Evolutionary conservation across 2,329 filamentous ascomycete species (phyloP), one percentile per base, ranked within the genome.

Genomic region (Pseudogymnoascus sp.): DNA sequence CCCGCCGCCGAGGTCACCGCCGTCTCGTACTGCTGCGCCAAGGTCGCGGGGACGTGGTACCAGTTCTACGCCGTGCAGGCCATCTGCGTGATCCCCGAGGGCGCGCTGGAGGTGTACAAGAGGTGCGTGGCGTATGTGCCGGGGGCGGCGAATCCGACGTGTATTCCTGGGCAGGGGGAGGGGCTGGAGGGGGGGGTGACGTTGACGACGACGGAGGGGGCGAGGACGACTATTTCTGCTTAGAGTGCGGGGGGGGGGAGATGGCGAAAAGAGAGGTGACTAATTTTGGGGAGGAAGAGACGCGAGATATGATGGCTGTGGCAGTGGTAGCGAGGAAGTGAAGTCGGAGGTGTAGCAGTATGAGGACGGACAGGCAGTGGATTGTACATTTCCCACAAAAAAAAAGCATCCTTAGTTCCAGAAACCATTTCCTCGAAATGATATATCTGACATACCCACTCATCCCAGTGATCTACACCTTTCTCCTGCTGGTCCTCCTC

Each of bases 51-150:
- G 9, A 70, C 67, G 1, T 69, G 68, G 67, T 69, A 69, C 35
- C 67, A 69, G 59, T 68, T 66, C 65, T 68, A 69, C 61, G 17
- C 65, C 31, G 62, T 63, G 40, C 68, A 70, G 64, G 68, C 65
- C 10, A 70, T 70, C 33, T 67, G 67, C 47, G 64, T 67, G 6
- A 59, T 68, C 3, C 31, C 67, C 9, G 66, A 66, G 21, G 17
- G 15, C 3, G 53, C 17, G 7, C 21, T 57, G 15, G 47, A 31
- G 1, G 23, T 13, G 17, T 70, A 66, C 28, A 63, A 67, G 28
- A 40, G 38, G n/a, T 67, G 66, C 60, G 47, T 68, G 5, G 7
- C 21, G 11, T 42, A 38, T 11, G 61, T 67, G n/a, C 61, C 60
- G 6, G n/a, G 53, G 42, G 50, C 62, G 19, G 26, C 64, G 36